These are phyloP conservation scores for Colletotrichum sojae DNA, from an alignment of 2,329 filamentous ascomycete species.

Conservation along the genomic window DNA sequence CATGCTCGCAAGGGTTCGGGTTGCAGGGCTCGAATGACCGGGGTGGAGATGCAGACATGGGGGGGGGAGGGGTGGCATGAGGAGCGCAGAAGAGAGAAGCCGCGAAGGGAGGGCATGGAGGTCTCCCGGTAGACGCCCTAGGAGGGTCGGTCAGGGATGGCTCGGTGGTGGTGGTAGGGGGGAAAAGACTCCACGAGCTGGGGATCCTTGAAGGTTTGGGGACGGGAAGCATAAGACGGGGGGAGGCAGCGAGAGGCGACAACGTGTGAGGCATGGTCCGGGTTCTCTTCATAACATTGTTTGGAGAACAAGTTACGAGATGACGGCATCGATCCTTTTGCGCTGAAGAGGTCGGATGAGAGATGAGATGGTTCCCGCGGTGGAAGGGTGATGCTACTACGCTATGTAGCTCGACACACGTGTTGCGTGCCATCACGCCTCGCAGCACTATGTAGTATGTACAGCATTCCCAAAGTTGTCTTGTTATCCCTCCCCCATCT, in stretches of 20 bases:
- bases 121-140: constrained; percentile 27
- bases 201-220: constrained; percentile 36
- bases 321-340: constrained; percentile 27
- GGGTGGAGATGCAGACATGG: constrained; percentile 18
- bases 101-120: constrained; percentile 31
- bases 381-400: constrained; percentile 1
- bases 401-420: not conserved
- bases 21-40: constrained; percentile 12
- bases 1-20: constrained; percentile 34
- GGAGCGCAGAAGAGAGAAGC: constrained; percentile 11
- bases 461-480: not conserved
- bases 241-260: constrained; percentile 37
- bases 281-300: constrained; percentile 24
- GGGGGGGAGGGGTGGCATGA: too few species aligned
- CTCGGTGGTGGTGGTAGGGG: constrained; percentile 15
- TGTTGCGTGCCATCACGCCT: too few species aligned
- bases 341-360: constrained; percentile 7
- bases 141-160: constrained; percentile 33
- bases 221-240: constrained; percentile 42
- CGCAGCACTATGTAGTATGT: too few species aligned
- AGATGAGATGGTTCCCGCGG: constrained; percentile 14
- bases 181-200: not conserved
- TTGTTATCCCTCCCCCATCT: not conserved
- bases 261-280: constrained; percentile 41
- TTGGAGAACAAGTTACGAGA: constrained; percentile 21